phyloP scores from a whole-genome alignment of 1,139 yeast genomes.

The Suhomyces atakaporum region DNA sequence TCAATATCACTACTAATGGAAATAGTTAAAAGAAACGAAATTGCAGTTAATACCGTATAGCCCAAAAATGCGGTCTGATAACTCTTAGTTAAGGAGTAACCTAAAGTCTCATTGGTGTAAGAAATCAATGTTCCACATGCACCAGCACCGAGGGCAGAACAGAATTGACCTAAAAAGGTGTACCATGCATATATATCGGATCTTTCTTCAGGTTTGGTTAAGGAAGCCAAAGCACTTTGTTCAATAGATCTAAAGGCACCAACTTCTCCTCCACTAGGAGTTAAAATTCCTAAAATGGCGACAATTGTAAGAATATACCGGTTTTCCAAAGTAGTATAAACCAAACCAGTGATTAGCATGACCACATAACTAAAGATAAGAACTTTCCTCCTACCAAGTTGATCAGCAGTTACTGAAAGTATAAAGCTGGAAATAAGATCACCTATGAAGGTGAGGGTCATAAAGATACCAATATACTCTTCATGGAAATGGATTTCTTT shows the following conservation, averaged over 20 bases:
- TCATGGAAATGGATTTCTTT: slow-evolving; percentile 34
- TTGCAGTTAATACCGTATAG: slow-evolving; percentile 24
- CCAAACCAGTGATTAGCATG: slow-evolving; percentile 35
- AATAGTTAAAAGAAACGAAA: slow-evolving; percentile 22
- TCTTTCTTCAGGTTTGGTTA: slow-evolving; percentile 30
- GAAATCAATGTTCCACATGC: slow-evolving; percentile 34
- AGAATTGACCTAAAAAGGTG: slow-evolving; percentile 38
- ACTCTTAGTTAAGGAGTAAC: slow-evolving; percentile 25
- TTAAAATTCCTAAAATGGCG: slow-evolving; percentile 38
- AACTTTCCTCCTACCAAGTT: slow-evolving; percentile 35
- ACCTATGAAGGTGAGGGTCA: slow-evolving; percentile 41
- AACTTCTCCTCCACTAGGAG: slow-evolving; percentile 48
- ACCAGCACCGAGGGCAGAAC: slow-evolving; percentile 41
- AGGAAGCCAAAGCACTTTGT: slow-evolving; percentile 40
- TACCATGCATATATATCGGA: slow-evolving; percentile 49
- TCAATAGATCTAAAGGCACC: slow-evolving; percentile 47
- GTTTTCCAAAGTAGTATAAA: slow-evolving; percentile 26
- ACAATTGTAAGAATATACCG: slow-evolving; percentile 25
- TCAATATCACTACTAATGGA: slow-evolving; percentile 25
- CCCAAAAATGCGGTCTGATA: slow-evolving; percentile 33
- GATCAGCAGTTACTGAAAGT: slow-evolving; percentile 36
- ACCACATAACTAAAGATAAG: slow-evolving; percentile 30
- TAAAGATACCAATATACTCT: slow-evolving; percentile 37
- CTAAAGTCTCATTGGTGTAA: slow-evolving; percentile 19
- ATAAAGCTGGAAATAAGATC: slow-evolving; percentile 38